phyloP scores from a whole-genome alignment of 352 stramenopile species.

The Globisporangium viniferum region DNA sequence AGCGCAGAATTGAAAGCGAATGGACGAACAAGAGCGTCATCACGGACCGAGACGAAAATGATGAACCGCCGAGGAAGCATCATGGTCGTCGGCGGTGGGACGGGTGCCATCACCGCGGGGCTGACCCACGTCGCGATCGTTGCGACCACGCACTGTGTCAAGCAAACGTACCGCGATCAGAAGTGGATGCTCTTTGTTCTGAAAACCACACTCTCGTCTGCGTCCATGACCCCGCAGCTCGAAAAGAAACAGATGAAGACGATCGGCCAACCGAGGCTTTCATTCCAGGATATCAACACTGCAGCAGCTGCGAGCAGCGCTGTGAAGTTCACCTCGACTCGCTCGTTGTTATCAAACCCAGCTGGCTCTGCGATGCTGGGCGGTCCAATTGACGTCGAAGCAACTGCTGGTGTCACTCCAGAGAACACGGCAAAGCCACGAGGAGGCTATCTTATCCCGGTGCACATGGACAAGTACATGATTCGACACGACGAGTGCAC shows the following conservation, averaged over 20 bases:
- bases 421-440: slow-evolving; percentile 17
- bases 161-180: slow-evolving; percentile 53
- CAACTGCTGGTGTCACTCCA: neutral
- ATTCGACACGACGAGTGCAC: slow-evolving; percentile 19
- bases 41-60: neutral
- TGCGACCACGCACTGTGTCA: slow-evolving; percentile 43
- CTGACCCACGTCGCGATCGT: slow-evolving; percentile 10
- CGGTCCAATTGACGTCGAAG: neutral
- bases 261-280: slow-evolving; percentile 48
- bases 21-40: neutral
- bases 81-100: neutral
- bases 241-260: slow-evolving; percentile 67
- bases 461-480: slow-evolving; percentile 56
- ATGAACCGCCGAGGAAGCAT: slow-evolving; percentile 7
- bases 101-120: neutral
- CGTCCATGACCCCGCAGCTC: slow-evolving; percentile 56
- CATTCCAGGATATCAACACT: slow-evolving; percentile 33
- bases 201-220: slow-evolving; percentile 62
- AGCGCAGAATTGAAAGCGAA: neutral
- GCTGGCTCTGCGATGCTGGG: neutral
- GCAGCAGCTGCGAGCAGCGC: neutral
- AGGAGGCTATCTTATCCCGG: slow-evolving; percentile 41
- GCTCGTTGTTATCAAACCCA: neutral
- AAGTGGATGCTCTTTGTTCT: slow-evolving; percentile 73
- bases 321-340: neutral